phyloP scores from a whole-genome alignment of 139 green algal genomes.

The Chlorella sp. region DNA sequence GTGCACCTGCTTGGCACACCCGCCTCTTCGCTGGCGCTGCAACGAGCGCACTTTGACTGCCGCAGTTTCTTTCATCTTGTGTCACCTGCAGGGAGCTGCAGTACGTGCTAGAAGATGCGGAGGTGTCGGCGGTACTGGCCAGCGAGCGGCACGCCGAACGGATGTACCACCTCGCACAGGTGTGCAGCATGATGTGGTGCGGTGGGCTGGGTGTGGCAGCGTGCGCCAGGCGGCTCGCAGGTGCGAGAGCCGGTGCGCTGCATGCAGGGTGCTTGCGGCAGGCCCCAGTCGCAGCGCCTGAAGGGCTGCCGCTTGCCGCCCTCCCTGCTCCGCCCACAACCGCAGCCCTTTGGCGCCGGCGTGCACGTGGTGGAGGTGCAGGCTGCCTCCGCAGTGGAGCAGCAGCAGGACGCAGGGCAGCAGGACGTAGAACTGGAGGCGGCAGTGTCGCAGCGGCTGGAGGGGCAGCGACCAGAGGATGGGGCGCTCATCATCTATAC shows the following conservation, averaged over 20 bases:
- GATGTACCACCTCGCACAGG: conserved; percentile 34
- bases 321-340: no score
- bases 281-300: background rate
- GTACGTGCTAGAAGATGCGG: conserved; percentile 85
- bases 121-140: conserved; percentile 57
- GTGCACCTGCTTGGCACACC: background rate
- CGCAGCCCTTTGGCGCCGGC: conserved; percentile 22
- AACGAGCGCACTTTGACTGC: background rate
- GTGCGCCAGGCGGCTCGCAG: no score
- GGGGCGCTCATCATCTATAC: conserved; percentile 97
- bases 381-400: conserved; percentile 15
- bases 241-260: no score
- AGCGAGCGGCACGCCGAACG: conserved; percentile 28
- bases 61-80: background rate
- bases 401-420: background rate
- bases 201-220: background rate
- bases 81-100: conserved; percentile 62
- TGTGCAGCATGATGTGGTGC: background rate
- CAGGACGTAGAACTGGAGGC: background rate
- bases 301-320: background rate
- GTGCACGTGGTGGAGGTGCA: conserved; percentile 38
- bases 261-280: background rate
- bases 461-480: background rate
- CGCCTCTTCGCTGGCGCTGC: background rate
- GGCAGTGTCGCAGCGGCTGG: conserved; percentile 7